These are phyloP conservation scores for Malassezia sp. DNA, from an alignment of 1,284 basidiomycete species.

Conservation along the genomic window DNA sequence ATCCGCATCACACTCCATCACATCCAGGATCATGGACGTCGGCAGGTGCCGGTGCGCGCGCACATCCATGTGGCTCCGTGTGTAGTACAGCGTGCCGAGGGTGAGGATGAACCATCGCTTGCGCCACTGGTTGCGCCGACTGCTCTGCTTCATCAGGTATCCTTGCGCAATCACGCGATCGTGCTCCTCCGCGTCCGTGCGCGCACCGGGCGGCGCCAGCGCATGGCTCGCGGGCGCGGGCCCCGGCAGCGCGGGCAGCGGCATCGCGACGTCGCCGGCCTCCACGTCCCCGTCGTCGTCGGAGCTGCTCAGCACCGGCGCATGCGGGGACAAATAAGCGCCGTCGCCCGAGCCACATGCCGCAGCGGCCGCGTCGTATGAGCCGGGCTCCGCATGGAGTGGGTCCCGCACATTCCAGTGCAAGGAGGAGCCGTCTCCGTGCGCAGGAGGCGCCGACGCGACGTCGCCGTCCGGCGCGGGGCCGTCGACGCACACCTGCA, in stretches of 20 bases:
- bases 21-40: slow-evolving; percentile 75
- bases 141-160: slow-evolving; percentile 93
- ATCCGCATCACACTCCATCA: slow-evolving; percentile 59
- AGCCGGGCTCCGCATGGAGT: no score
- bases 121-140: slow-evolving; percentile 82
- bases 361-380: no score
- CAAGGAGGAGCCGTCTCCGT: no score
- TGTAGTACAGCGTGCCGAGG: slow-evolving; percentile 44
- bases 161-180: slow-evolving; percentile 52
- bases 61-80: slow-evolving; percentile 53
- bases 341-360: no score
- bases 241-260: slow-evolving; percentile 17
- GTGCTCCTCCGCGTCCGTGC: slow-evolving; percentile 17
- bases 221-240: no score
- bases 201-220: background rate
- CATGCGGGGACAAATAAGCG: no score
- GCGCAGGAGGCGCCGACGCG: background rate
- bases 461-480: slow-evolving; percentile 21
- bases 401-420: no score
- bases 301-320: slow-evolving; percentile 27
- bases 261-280: slow-evolving; percentile 35
- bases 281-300: slow-evolving; percentile 39
- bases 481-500: slow-evolving; percentile 20
- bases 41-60: slow-evolving; percentile 76
- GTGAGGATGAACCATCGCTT: slow-evolving; percentile 55